Evolutionary conservation across 495 filamentous ascomycete species (phyloP).

Genomic region (Neurospora sp.): DNA sequence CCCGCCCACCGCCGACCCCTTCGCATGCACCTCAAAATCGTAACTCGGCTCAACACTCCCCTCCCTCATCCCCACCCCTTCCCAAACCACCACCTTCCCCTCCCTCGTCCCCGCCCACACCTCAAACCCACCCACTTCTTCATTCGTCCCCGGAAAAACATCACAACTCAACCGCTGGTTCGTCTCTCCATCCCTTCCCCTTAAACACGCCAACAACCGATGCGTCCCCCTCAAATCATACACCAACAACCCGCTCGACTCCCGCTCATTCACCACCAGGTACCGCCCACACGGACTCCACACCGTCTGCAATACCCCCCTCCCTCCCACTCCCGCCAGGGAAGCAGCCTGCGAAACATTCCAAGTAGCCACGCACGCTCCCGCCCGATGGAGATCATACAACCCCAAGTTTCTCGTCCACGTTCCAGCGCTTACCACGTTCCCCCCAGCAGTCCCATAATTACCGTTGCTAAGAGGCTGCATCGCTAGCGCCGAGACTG

Average conservation of each 20-base stretch:
- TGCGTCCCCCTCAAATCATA: slow-evolving; percentile 76
- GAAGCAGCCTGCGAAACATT: slow-evolving; percentile 31
- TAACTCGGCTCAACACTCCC: slow-evolving; percentile 45
- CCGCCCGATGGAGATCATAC: slow-evolving; percentile 59
- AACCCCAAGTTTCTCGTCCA: slow-evolving; percentile 66
- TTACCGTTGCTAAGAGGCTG: slow-evolving; percentile 18
- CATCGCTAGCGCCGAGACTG: slow-evolving; percentile 54
- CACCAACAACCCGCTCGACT: slow-evolving; percentile 59
- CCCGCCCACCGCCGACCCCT: slow-evolving; percentile 42
- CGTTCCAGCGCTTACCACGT: slow-evolving; percentile 73
- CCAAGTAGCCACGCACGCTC: slow-evolving; percentile 60
- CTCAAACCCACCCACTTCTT: slow-evolving; percentile 47
- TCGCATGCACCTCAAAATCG: slow-evolving; percentile 48
- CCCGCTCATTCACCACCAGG: slow-evolving; percentile 76
- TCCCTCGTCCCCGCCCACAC: slow-evolving; percentile 80
- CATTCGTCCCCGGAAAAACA: slow-evolving; percentile 38
- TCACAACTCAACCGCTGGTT: slow-evolving; percentile 77
- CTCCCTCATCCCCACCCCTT: slow-evolving; percentile 44
- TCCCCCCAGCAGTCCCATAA: slow-evolving; percentile 5
- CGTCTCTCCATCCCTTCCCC: slow-evolving; percentile 57
- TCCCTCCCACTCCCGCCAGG: slow-evolving; percentile 40
- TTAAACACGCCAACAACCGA: slow-evolving; percentile 56
- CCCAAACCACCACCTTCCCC: slow-evolving; percentile 70
- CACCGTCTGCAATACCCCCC: slow-evolving; percentile 60
- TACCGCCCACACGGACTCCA: slow-evolving; percentile 88